A percentile compares a stretch with the other conserved stretches of the same genome.
These are phyloP conservation scores for Trichosporon coremiiforme DNA, from an alignment of 1,284 basidiomycete species.

Conservation along the genomic window DNA sequence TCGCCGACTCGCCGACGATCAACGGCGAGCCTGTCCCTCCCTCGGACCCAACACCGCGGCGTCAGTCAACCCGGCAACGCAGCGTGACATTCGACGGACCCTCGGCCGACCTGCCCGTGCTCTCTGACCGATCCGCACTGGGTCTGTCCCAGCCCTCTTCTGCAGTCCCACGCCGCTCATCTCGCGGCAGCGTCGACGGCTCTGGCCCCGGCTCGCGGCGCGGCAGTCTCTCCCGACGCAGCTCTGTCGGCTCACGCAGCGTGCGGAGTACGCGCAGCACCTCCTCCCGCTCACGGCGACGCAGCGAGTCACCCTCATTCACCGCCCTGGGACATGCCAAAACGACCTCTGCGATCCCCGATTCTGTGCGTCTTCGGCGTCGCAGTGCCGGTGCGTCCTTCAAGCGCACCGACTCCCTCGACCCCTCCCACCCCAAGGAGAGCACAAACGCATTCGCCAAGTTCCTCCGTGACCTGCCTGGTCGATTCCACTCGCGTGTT, in stretches of 20 bases:
- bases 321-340: background rate
- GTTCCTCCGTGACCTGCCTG: slow-evolving; percentile 46
- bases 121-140: background rate
- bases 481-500: slow-evolving; percentile 38
- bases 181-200: background rate
- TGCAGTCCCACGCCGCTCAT: background rate
- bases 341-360: slow-evolving; percentile 8
- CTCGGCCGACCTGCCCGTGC: background rate
- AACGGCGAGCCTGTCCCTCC: background rate
- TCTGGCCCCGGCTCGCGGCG: background rate
- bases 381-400: background rate
- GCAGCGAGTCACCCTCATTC: background rate
- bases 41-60: background rate
- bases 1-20: slow-evolving; percentile 2
- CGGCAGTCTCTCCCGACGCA: background rate
- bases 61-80: slow-evolving; percentile 6
- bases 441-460: slow-evolving; percentile 31
- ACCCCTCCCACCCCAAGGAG: slow-evolving; percentile 5
- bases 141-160: background rate
- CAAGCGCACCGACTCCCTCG: background rate
- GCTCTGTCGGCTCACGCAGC: slow-evolving; percentile 13
- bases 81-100: slow-evolving; percentile 18
- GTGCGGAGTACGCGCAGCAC: slow-evolving; percentile 7
- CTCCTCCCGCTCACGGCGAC: background rate
- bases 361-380: background rate